These are phyloP conservation scores for Prunus salicina DNA, from an alignment of 306 rosid species.

Conservation along the genomic window DNA sequence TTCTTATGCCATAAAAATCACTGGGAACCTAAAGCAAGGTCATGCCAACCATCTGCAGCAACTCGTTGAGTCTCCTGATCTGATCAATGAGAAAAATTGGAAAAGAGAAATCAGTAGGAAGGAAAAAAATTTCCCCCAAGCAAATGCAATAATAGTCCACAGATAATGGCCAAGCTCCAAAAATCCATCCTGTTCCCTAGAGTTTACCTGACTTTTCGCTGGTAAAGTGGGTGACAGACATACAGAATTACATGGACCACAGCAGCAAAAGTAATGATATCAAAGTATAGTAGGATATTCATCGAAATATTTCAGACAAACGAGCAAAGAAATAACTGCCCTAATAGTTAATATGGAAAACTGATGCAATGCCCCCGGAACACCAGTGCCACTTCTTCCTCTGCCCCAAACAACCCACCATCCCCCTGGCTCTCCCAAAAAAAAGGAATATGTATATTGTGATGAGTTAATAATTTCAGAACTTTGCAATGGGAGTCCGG, in stretches of 20 bases:
- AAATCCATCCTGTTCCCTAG: background rate
- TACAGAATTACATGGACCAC: background rate
- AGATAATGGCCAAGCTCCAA: background rate
- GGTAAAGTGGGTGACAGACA: background rate
- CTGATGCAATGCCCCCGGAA: too few species aligned
- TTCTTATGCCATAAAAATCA: conserved; percentile 7
- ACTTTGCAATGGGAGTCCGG: too few species aligned
- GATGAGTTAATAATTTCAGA: too few species aligned
- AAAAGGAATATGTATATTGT: too few species aligned
- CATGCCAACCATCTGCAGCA: conserved; percentile 49
- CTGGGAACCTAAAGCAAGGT: conserved; percentile 40
- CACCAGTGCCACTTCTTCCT: too few species aligned
- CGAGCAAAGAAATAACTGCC: background rate
- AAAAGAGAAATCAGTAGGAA: background rate
- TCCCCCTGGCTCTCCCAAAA: too few species aligned
- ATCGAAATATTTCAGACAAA: background rate
- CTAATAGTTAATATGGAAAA: background rate
- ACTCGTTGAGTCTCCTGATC: conserved; percentile 51
- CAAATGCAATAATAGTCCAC: background rate
- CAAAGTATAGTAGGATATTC: background rate
- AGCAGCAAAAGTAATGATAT: background rate
- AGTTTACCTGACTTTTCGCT: background rate
- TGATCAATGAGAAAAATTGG: conserved; percentile 2
- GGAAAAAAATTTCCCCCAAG: background rate
- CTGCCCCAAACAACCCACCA: too few species aligned